Evolutionary conservation across 129 eudicot genomes (phyloP).

Genomic region (Scalesia atractyloides): DNA sequence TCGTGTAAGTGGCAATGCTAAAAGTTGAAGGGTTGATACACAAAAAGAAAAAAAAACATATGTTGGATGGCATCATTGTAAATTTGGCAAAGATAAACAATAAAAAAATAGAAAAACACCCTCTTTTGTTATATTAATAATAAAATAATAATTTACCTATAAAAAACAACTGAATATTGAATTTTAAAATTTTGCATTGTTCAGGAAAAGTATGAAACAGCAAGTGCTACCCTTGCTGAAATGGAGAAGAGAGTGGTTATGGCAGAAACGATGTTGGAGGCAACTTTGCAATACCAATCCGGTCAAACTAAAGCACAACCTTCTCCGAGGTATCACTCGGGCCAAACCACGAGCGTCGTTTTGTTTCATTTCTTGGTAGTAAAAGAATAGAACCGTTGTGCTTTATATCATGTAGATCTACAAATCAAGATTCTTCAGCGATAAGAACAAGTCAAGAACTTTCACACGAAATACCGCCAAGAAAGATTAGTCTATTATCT

Average conservation of each 20-base stretch:
- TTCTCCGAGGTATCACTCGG: slow-evolving; percentile 69
- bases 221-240: slow-evolving; percentile 71
- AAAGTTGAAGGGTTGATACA: too few relatives aligned
- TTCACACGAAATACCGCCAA: slow-evolving; percentile 57
- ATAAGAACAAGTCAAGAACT: slow-evolving; percentile 58
- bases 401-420: slow-evolving; percentile 20
- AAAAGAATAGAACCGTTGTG: not conserved
- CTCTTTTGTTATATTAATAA: too few relatives aligned
- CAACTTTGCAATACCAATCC: slow-evolving; percentile 96
- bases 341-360: not conserved
- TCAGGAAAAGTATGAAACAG: slow-evolving; percentile 81
- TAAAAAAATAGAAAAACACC: too few relatives aligned
- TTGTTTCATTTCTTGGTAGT: not conserved
- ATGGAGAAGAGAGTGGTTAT: slow-evolving; percentile 91
- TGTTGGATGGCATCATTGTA: too few relatives aligned
- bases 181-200: not conserved
- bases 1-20: too few relatives aligned
- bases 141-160: not conserved
- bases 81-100: too few relatives aligned
- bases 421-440: slow-evolving; percentile 49
- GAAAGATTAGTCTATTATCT: slow-evolving; percentile 79
- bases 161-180: not conserved
- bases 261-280: slow-evolving; percentile 98
- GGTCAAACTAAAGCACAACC: slow-evolving; percentile 75
- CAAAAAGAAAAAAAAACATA: too few relatives aligned